A percentile compares a stretch with the other conserved stretches of the same genome.
These are phyloP conservation scores for Russula compacta DNA, from an alignment of 768 basidiomycete species.

Conservation along the genomic window DNA sequence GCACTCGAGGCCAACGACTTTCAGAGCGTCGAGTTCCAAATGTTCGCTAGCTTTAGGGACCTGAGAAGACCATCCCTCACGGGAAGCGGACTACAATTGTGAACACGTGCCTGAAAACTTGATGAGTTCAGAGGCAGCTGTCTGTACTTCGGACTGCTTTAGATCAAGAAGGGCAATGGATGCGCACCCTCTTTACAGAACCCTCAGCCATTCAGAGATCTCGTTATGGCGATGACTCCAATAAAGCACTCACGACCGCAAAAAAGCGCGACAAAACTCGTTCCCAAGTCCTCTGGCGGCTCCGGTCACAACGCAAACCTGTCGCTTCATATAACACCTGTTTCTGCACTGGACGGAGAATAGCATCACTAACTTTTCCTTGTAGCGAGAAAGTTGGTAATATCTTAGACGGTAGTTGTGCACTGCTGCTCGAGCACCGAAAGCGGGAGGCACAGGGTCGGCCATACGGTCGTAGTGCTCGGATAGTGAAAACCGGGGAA, in stretches of 20 bases:
- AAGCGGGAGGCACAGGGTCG: not conserved
- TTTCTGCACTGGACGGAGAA: not conserved
- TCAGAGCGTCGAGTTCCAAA: slow-evolving; percentile 45
- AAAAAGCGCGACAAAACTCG: slow-evolving; percentile 84
- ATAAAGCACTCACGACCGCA: slow-evolving; percentile 57
- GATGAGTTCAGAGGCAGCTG: slow-evolving; percentile 61
- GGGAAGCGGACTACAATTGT: slow-evolving; percentile 25
- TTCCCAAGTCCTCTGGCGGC: slow-evolving; percentile 86
- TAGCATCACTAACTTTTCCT: slow-evolving; percentile 45
- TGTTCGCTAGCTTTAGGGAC: slow-evolving; percentile 44
- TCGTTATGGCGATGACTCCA: not conserved
- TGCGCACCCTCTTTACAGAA: slow-evolving; percentile 60
- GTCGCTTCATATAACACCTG: not conserved
- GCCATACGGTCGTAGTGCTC: not conserved
- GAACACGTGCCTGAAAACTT: slow-evolving; percentile 37
- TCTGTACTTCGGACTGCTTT: slow-evolving; percentile 54
- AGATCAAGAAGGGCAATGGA: slow-evolving; percentile 77
- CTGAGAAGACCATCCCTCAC: slow-evolving; percentile 24
- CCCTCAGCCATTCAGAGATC: not conserved
- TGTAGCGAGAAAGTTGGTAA: slow-evolving; percentile 73
- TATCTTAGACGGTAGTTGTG: slow-evolving; percentile 33
- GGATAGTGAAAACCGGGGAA: not conserved
- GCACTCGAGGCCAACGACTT: slow-evolving; percentile 70
- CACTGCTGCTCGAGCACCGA: slow-evolving; percentile 15
- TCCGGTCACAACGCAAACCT: slow-evolving; percentile 92